These are phyloP conservation scores for Talaromyces sp. DNA, from an alignment of 2,329 filamentous ascomycete species.

Conservation along the genomic window DNA sequence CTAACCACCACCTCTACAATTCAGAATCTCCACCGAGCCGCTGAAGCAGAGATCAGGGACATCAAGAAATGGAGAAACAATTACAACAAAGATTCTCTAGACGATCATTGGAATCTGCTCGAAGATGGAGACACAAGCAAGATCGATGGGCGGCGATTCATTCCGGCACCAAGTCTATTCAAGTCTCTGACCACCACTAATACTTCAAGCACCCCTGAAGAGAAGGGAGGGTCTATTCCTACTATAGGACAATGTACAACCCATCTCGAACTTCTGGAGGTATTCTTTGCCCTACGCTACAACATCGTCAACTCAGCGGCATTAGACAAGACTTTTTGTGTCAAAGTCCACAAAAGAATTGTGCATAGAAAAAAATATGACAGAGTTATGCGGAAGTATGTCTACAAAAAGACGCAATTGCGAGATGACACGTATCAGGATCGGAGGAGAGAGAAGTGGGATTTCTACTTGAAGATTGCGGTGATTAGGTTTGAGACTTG, in stretches of 20 bases:
- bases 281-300: slow-evolving; percentile 17
- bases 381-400: not conserved
- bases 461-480: slow-evolving; percentile 19
- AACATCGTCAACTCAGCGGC: slow-evolving; percentile 16
- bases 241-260: slow-evolving; percentile 19
- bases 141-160: not conserved
- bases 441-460: slow-evolving; percentile 20
- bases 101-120: not conserved
- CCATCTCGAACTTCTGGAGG: slow-evolving; percentile 21
- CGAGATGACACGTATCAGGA: slow-evolving; percentile 17
- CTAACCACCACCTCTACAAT: not conserved
- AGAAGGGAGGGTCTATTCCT: not conserved
- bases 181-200: not conserved
- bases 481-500: slow-evolving; percentile 20
- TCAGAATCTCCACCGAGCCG: not conserved
- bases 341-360: slow-evolving; percentile 4
- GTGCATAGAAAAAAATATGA: slow-evolving; percentile 3
- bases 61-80: not conserved
- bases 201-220: not conserved
- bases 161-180: not conserved
- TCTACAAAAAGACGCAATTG: not conserved
- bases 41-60: not conserved
- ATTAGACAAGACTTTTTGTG: slow-evolving; percentile 18
- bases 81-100: not conserved
- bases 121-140: not conserved